These are phyloP conservation scores for Citrus australasica DNA, from an alignment of 345 rosid species.

Conservation along the genomic window DNA sequence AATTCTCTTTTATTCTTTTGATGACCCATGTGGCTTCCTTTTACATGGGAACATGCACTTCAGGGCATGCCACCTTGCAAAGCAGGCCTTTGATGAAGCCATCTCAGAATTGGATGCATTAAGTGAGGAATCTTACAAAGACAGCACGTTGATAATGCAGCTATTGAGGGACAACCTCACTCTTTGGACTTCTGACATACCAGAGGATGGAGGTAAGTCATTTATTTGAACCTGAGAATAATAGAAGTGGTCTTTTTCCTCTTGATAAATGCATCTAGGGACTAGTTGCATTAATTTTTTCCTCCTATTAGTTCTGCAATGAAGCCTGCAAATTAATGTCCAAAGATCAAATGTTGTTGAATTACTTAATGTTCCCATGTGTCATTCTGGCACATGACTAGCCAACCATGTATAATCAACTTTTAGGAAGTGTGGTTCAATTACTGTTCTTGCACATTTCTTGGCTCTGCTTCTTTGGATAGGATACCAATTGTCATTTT, in stretches of 20 bases:
- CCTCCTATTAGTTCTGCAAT: not conserved
- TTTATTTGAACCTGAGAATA: not conserved
- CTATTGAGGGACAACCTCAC: conserved; percentile 74
- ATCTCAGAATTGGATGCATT: conserved; percentile 66
- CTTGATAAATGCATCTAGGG: not conserved
- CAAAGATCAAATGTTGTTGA: not conserved
- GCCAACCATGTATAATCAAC: not conserved
- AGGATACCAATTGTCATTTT: not conserved
- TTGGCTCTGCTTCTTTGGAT: not conserved
- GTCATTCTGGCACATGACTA: not conserved
- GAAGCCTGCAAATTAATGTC: not conserved
- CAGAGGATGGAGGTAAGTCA: conserved; percentile 60
- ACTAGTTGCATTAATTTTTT: not conserved
- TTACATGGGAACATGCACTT: conserved; percentile 2
- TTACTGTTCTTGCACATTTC: not conserved
- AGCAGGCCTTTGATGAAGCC: conserved; percentile 71
- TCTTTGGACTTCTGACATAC: conserved; percentile 71
- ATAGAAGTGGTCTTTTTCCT: not conserved
- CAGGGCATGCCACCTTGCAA: conserved; percentile 79
- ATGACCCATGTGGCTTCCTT: not conserved
- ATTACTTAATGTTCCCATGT: not conserved
- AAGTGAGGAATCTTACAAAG: conserved; percentile 71
- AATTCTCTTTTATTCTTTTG: not conserved
- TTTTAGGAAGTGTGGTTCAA: not conserved
- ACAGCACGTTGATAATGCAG: conserved; percentile 76